Evolutionary conservation across 1,284 basidiomycete genomes (phyloP), one percentile per base, ranked within the genome.

Genomic region (Butyriboletus appendiculatus): DNA sequence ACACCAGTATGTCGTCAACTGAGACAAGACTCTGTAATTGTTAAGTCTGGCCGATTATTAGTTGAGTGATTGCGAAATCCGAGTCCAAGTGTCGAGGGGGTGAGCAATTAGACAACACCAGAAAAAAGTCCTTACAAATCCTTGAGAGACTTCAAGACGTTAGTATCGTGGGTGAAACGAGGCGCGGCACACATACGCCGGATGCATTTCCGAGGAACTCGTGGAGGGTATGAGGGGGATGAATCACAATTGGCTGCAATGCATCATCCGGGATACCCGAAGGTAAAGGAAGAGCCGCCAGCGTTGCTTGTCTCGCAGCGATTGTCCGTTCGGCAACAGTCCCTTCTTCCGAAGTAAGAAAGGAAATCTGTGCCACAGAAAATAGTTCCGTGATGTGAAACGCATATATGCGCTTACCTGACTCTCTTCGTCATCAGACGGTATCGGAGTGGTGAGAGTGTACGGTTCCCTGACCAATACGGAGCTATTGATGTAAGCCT

Each of bases 1-100:
- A 61, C 87, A 89, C 88, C 88, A 91, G 32, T 77, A 75, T 3
- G 88, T 89, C 15, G 85, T 89, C 8, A 74, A 65, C 52, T 85
- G 80, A 52, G 86, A 81, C 42, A 91, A 76, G 40, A 86, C 76
- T 44, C 83, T 81, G 62, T 88, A 86, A 58, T 84, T 82, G 5
- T 77, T 70, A 7, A 90, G 75, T 42, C 88, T 90, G 51, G 7
- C 14, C 16, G 15, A 51, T 40, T 39, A 14, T 41, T 24, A 62
- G 47, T 53, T 51, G 5, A 28, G 38, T 16, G 5, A 32, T 37
- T 16, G 9, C 39, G 11, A 37, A 6, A 38, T 39, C 18, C 37
- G n/a, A 35, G 18, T 41, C 33, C 35, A 33, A 44, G 33, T 6
- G 44, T 18, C 46, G 49, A 45, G 24, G n/a, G 14, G 34, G 35